Evolutionary conservation across 495 filamentous ascomycete genomes (phyloP), one percentile per base, ranked within the genome.

Genomic region (Lasiosphaeria miniovina): DNA sequence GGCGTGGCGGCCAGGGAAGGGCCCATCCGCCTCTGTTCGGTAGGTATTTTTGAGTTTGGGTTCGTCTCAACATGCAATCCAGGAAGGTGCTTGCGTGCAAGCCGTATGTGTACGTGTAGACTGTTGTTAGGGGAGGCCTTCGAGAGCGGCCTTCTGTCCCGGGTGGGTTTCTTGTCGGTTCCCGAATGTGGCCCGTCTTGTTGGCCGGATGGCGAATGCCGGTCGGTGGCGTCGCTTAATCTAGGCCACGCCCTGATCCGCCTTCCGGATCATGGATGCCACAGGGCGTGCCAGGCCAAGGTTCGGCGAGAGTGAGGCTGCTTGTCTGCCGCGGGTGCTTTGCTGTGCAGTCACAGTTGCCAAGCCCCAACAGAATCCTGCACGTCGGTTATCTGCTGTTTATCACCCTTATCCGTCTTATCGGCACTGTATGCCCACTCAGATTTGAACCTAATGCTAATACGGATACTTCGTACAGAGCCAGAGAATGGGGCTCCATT

Each of bases 171-270:
- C 38, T 41, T 14, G 38, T 46, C 43, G 43, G 43, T n/a, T 46
- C 43, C 43, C 43, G 15, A 11, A n/a, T 46, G 12, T n/a, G 12
- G 43, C 6, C 15, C 12, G 5, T 46, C 43, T n/a, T 46, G 43
- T 46, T 46, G 43, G 43, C 43, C 38, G 12, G 4, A 46, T 9
- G 43, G 0, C 43, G 43, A 5, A 46, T 46, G 43, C 43, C 43
- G 11, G 43, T n/a, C 43, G 51, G 53, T 34, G 50, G 51, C 52
- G 58, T 40, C 38, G 51, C 40, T 54, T 60, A 17, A 50, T 49
- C 56, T 58, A 48, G 15, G 24, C 24, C 24, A 24, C 24, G 24
- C 43, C 43, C 43, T 46, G 43, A 46, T 46, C 43, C 43, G 43
- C 43, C 43, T 46, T 2, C 43, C 43, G 43, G 12, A 46, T 46